These are phyloP conservation scores for Penicillium verrucosum DNA, from an alignment of 2,329 filamentous ascomycete genomes.

Conservation along the genomic window DNA sequence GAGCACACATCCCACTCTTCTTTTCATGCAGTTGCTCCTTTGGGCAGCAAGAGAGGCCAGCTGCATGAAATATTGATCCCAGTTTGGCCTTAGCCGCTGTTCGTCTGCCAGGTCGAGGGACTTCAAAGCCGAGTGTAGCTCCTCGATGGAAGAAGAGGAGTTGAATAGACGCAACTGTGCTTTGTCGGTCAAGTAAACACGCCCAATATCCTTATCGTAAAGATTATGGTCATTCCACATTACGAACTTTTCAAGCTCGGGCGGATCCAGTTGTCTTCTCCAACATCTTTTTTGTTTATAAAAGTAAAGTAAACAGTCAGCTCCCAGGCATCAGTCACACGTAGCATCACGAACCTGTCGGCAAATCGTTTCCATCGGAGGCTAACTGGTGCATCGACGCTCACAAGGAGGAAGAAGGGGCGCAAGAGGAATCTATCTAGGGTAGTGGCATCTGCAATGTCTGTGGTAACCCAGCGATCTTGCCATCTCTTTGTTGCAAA, in stretches of 20 bases:
- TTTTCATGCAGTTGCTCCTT: conserved; percentile 96
- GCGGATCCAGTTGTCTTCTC: conserved; percentile 47
- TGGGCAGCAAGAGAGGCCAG: conserved; percentile 88
- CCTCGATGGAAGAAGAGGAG: conserved; percentile 66
- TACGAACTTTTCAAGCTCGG: conserved; percentile 58
- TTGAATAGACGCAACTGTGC: conserved; percentile 86
- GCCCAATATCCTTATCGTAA: conserved; percentile 62
- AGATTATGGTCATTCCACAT: conserved; percentile 69
- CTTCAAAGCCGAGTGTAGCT: conserved; percentile 69
- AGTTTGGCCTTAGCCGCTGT: conserved; percentile 77
- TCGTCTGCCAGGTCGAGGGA: conserved; percentile 74
- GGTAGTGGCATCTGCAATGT: conserved; percentile 69
- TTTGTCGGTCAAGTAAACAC: conserved; percentile 73
- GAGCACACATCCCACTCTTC: conserved; percentile 89
- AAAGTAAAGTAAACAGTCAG: background rate
- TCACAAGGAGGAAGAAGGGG: conserved; percentile 90
- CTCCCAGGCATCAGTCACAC: background rate
- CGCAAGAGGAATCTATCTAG: conserved; percentile 73
- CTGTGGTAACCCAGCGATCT: conserved; percentile 78
- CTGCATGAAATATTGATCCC: conserved; percentile 98
- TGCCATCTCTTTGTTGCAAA: conserved; percentile 84
- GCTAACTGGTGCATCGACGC: conserved; percentile 83
- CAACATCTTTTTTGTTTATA: conserved; percentile 44
- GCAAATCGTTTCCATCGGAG: conserved; percentile 79
- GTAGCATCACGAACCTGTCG: conserved; percentile 42